These are phyloP conservation scores for Aotearoamyces nothofagi DNA, from an alignment of 2,329 filamentous ascomycete species.

Conservation along the genomic window DNA sequence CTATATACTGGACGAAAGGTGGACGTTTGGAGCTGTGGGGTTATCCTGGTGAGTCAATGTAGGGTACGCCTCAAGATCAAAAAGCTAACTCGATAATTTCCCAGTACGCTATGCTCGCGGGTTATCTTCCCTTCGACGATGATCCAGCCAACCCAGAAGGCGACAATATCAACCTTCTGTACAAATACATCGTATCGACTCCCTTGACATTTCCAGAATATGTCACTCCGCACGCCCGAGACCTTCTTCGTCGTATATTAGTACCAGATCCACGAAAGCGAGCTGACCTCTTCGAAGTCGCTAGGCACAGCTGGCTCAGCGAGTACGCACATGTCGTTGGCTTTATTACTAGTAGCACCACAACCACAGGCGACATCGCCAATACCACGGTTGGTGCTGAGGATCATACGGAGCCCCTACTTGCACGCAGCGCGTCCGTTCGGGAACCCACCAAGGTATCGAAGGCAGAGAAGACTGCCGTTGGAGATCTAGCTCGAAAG, in stretches of 20 bases:
- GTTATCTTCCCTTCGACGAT: slow-evolving; percentile 94
- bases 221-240: slow-evolving; percentile 88
- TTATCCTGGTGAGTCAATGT: slow-evolving; percentile 80
- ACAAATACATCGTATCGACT: slow-evolving; percentile 98
- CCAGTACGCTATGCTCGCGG: slow-evolving; percentile 98
- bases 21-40: slow-evolving; percentile 98
- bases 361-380: slow-evolving; percentile 71
- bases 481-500: slow-evolving; percentile 55
- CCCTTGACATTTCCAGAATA: slow-evolving; percentile 97
- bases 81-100: too few relatives aligned
- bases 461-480: slow-evolving; percentile 32
- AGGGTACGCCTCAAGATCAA: too few relatives aligned
- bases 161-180: slow-evolving; percentile 96
- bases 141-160: slow-evolving; percentile 96
- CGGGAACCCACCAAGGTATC: slow-evolving; percentile 65
- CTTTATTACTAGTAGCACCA: slow-evolving; percentile 92
- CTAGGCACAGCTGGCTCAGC: slow-evolving; percentile 93
- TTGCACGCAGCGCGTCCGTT: slow-evolving; percentile 84
- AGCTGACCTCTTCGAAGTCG: slow-evolving; percentile 93
- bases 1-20: slow-evolving; percentile 96
- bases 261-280: slow-evolving; percentile 91
- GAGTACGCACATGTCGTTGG: slow-evolving; percentile 95
- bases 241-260: slow-evolving; percentile 81
- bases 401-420: slow-evolving; percentile 40
- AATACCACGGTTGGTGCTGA: slow-evolving; percentile 54